Percentiles rank a stretch among this genome's conserved stretches.
Conservation (phyloP, 176 grass and related monocot species). For the Juncus effusus region DNA sequence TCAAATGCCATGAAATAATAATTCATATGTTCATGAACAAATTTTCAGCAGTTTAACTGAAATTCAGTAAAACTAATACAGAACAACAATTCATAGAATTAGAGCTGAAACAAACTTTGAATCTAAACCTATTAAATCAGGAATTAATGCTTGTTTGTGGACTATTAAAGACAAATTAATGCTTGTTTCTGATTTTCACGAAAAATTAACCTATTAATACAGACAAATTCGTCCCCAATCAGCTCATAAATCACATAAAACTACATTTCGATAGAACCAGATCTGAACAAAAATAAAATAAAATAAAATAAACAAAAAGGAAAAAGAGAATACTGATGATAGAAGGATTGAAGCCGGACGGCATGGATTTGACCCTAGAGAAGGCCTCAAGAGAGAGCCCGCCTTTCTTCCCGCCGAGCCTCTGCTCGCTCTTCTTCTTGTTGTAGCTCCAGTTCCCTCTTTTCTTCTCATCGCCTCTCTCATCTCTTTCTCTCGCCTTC, state of each 20-base stretch:
- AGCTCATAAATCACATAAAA: too few relatives aligned
- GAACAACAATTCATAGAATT: too few relatives aligned
- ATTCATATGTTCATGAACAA: constrained; percentile 1
- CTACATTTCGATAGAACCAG: too few relatives aligned
- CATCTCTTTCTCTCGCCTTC: constrained; percentile 13
- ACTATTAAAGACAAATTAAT: too few relatives aligned
- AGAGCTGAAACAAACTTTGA: too few relatives aligned
- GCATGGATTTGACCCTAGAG: constrained; percentile 63
- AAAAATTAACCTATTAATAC: too few relatives aligned
- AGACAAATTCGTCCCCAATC: too few relatives aligned
- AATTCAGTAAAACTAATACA: too few relatives aligned
- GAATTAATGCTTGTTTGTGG: too few relatives aligned
- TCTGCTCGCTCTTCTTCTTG: constrained; percentile 54
- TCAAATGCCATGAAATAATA: not conserved
- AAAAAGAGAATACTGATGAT: constrained; percentile 50
- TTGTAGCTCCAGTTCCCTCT: constrained; percentile 38
- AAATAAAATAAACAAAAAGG: not conserved
- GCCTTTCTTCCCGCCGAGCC: constrained; percentile 65
- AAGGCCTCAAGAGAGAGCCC: constrained; percentile 82
- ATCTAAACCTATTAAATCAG: too few relatives aligned
- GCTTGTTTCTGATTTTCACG: too few relatives aligned
- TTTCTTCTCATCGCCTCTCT: constrained; percentile 24
- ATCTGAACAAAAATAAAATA: not conserved
- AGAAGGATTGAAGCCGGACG: constrained; percentile 65
- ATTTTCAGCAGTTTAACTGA: not conserved